Base-by-base conservation (phyloP, 2,329 filamentous ascomycete species). In the Cladophialophora exuberans region DNA sequence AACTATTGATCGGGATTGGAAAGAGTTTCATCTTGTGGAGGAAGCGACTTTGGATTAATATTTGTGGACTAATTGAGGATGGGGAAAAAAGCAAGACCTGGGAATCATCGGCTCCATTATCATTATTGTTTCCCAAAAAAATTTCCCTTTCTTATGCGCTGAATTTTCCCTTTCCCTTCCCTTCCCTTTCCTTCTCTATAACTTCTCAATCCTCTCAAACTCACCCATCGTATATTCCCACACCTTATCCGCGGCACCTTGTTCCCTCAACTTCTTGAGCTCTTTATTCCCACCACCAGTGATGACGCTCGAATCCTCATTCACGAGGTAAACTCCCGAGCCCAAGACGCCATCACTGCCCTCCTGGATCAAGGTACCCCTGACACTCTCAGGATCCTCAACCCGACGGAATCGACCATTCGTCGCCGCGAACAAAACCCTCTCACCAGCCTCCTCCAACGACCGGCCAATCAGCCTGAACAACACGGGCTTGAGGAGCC, bases 341-440 rank as follows among this genome's bases (percentile, higher is more conserved):
- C 52, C 59, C 25, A 45, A 26, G 3, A 47, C 36, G 4, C 59
- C 71, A 33, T 66, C 64, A 7, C 63, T 67, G 2, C 65, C 64
- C 23, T 57, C 31, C 31, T 64, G 44, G 13, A 67, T 65, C 41
- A 51, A 18, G 7, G 55, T 61, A 1, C 59, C 59, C 0, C 36
- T 57, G 6, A 65, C 44, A 23, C 56, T 50, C 26, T 54, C 62
- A 17, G 48, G 63, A 23, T 46, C 51, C 36, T 25, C 55, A 18
- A 45, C 38, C 28, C 39, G 56, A n/a, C 50, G 47, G n/a, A 66
- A 76, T n/a, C 65, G 64, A 1, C 66, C 67, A 52, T 68, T 74
- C 1, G 70, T 76, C 1, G 69, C 68, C 11, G 66, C 62, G 46
- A 76, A 79, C 46, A 77, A 58, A 63, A 78, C 75, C 13, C 77